These are phyloP conservation scores for Massariosphaeria phaeospora DNA, from an alignment of 495 filamentous ascomycete species.

Conservation along the genomic window DNA sequence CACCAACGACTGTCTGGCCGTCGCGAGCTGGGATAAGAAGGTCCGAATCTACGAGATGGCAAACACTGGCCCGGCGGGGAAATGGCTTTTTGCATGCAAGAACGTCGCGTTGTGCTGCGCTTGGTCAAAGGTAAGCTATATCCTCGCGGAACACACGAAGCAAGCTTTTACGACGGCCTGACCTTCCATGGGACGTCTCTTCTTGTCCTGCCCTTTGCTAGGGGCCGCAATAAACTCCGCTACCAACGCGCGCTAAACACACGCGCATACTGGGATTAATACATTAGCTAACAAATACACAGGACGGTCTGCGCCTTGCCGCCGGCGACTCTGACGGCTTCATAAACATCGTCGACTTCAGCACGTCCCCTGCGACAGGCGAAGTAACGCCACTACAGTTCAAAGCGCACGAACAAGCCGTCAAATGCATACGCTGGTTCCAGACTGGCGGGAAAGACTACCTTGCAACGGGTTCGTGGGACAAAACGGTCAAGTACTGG, in stretches of 20 bases:
- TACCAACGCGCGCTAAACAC: too few relatives aligned
- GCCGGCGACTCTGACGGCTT: conserved; percentile 82
- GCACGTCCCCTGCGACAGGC: conserved; percentile 40
- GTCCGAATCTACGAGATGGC: conserved; percentile 88
- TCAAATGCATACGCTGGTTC: conserved; percentile 75
- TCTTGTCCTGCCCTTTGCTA: too few relatives aligned
- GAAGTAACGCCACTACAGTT: conserved; percentile 37
- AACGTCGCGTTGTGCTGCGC: conserved; percentile 71
- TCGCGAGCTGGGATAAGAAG: conserved; percentile 89
- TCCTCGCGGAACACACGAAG: not conserved
- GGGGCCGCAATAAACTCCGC: too few relatives aligned
- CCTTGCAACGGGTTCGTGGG: conserved; percentile 88
- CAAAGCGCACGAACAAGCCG: conserved; percentile 68
- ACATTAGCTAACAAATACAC: conserved; percentile 13
- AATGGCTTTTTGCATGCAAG: conserved; percentile 72
- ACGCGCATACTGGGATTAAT: conserved; percentile 17
- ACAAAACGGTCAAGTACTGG: conserved; percentile 96
- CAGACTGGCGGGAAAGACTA: conserved; percentile 54
- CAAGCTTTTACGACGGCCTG: too few relatives aligned
- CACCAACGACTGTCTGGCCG: conserved; percentile 68
- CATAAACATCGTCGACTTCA: conserved; percentile 71
- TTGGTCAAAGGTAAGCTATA: conserved; percentile 74
- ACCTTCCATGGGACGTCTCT: too few relatives aligned
- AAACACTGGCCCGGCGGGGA: conserved; percentile 66
- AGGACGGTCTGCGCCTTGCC: conserved; percentile 72